Evolutionary conservation across 1,284 basidiomycete species (phyloP), one percentile per base, ranked within the genome.

Genomic region (Puccinia horiana): DNA sequence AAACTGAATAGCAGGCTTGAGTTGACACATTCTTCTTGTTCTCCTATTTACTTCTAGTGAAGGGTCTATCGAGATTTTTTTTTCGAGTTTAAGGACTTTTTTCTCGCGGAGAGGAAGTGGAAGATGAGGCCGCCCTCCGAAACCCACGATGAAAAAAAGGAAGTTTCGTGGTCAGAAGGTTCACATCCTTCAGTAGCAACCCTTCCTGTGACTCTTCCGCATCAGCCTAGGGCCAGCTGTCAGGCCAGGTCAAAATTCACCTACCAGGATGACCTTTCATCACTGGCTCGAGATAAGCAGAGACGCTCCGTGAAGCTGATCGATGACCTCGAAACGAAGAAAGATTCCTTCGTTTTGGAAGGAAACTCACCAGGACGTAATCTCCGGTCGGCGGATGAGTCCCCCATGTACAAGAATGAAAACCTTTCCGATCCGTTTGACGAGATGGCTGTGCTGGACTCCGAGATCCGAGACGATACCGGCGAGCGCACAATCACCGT

Each of bases 381-480:
- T n/a, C n/a, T n/a, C 32, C 37, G 14, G 37, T 42, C 2, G 4
- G 63, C 18, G 63, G 63, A 61, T 35, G 9, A 26, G 58, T 61
- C 32, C 29, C 32, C 58, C 4, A 5, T 61, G 11, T 14, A 32
- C 58, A 18, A 65, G 63, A 65, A 65, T 23, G 63, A 65, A 65
- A 65, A n/a, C 40, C 18, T 29, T 47, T 72, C 77, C 9, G 77
- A 79, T 44, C 77, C 67, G 26, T 79, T 79, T 69, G 77, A 79
- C 61, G 77, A 79, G 18, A 56, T 65, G 35, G 77, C 77, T 52
- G 77, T 79, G 23, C 49, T 79, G 26, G 47, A 56, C 20, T 20
- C 77, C n/a, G 49, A 54, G 23, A 65, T 70, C n/a, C 58, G 49
- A 29, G 78, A 81, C 40, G 78, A 81, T 44, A 23, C 20, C 26